These are phyloP conservation scores for Pichia sp. DNA, from an alignment of 1,139 yeast genomes.

Conservation along the genomic window DNA sequence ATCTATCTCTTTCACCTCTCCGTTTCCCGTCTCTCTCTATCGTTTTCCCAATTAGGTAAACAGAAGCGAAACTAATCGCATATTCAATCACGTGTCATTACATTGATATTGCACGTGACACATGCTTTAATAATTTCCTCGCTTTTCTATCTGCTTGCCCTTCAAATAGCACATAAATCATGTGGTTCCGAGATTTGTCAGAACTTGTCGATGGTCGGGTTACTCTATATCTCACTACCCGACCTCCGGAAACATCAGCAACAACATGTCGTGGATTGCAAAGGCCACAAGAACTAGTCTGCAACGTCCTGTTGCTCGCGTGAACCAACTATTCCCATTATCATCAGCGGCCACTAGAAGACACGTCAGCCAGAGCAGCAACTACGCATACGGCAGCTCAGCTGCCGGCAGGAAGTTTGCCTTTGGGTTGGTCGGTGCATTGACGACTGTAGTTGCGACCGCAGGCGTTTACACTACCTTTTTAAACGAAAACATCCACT, in stretches of 20 bases:
- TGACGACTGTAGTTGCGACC: not conserved
- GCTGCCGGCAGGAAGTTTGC: not conserved
- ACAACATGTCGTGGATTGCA: conserved; percentile 4
- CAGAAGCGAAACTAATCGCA: not conserved
- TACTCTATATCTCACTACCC: not conserved
- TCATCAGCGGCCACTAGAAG: not conserved
- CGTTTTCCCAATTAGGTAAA: not conserved
- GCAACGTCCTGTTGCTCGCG: no score
- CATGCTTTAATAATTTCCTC: not conserved
- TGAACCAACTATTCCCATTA: no score
- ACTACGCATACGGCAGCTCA: not conserved
- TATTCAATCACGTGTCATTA: not conserved
- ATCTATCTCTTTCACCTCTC: not conserved
- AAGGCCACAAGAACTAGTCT: not conserved
- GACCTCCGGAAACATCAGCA: not conserved
- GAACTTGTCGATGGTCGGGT: not conserved
- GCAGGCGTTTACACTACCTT: not conserved
- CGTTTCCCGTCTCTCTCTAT: not conserved
- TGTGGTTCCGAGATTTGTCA: not conserved
- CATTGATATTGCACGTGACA: no score
- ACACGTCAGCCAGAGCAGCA: not conserved
- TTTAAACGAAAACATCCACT: not conserved
- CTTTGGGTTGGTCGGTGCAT: not conserved
- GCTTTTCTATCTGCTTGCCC: not conserved
- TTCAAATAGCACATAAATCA: not conserved